Base-by-base conservation (phyloP, 257 asterid genomes). In the Solanum pennellii region DNA sequence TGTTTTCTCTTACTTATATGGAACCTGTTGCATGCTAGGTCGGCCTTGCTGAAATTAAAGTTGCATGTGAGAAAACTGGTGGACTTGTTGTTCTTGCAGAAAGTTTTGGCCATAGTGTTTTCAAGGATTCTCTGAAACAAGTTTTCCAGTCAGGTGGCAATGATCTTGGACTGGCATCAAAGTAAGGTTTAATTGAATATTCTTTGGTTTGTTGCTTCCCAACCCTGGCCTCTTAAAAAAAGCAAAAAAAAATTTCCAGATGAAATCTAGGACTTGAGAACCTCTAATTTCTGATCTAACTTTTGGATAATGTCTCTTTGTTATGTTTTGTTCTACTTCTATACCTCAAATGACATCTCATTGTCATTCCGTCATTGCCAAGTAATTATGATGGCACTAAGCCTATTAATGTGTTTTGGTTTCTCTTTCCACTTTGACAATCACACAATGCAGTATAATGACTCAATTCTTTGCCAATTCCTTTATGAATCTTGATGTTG, bases 41-140 rank as follows among this genome's bases (percentile, higher is more conserved):
- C 86, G 99, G 99, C 86, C 93, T 96, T 89, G 98, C 99, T 80
- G 99, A 96, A 91, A 95, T 95, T 88, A 96, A 96, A 93, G 93
- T 94, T 88, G 98, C 96, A 56, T 91, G 94, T 87, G 99, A 96
- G 88, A 96, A 88, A 92, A 95, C 99, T 72, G 99, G 99, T 86
- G 99, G 99, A 37, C 94, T 96, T 87, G 94, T 94, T 91, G 98
- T 94, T 83, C 94, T 95, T 84, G 97, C 99, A 79, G 99, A 96
- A 93, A 96, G 99, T 92, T 95, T 96, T 91, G 98, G 98, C 86
- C 99, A 96, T 92, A 94, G 98, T 75, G 98, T 95, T 83, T 96
- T 95, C 91, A 96, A 94, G 95, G 98, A 95, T 82, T 95, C 99
- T 83, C 83, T 95, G 77, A 94, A 88, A 91, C 93, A 91, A n/a